phyloP scores from a whole-genome alignment of 371 early-diverging fungal species.

The Circinella minor region DNA sequence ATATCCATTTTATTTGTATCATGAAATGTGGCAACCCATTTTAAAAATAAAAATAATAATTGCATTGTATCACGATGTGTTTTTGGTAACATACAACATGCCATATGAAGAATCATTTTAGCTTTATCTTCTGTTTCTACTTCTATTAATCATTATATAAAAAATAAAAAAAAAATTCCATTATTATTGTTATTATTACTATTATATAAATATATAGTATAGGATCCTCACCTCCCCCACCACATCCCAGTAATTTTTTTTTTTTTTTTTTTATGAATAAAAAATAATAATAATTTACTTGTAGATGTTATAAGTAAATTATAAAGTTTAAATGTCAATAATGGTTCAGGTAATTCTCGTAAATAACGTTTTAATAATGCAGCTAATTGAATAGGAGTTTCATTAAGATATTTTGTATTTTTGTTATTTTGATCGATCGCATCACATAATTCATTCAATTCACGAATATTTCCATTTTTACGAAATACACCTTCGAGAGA shows the following conservation, averaged over 20 bases:
- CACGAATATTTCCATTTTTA: conserved; percentile 95
- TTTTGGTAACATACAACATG: conserved; percentile 86
- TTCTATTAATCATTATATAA: conserved; percentile 26
- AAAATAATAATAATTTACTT: conserved; percentile 42
- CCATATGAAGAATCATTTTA: conserved; percentile 72
- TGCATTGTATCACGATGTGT: conserved; percentile 90
- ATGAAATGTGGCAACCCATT: conserved; percentile 77
- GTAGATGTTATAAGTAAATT: conserved; percentile 74
- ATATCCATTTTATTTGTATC: conserved; percentile 87
- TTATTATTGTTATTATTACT: no score
- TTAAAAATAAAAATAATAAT: conserved; percentile 83
- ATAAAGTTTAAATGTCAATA: conserved; percentile 87
- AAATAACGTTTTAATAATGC: conserved; percentile 93
- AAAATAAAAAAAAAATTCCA: no score
- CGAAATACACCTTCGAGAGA: conserved; percentile 94
- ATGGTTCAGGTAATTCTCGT: conserved; percentile 94
- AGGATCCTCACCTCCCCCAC: no score
- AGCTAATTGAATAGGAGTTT: conserved; percentile 89
- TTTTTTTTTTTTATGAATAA: no score
- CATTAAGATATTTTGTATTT: conserved; percentile 23
- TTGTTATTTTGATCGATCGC: conserved; percentile 47
- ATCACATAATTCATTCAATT: conserved; percentile 80
- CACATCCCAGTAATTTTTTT: no score
- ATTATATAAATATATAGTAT: not conserved
- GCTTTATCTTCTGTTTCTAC: conserved; percentile 48